Conservation (phyloP, 2,329 filamentous ascomycete species). For the Cytospora schulzeri region DNA sequence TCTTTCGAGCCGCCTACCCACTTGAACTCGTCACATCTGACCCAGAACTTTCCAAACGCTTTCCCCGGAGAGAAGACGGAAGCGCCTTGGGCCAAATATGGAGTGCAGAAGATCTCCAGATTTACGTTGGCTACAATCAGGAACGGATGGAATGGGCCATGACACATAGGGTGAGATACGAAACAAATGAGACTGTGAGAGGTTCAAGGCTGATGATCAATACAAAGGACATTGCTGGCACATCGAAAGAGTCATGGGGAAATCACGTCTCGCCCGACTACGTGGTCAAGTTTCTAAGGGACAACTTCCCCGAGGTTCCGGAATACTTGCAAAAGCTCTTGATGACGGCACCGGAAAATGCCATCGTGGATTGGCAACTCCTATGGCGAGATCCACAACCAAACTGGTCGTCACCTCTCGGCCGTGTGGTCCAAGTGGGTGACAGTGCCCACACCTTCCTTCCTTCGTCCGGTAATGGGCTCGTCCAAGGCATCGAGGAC, state of each 20-base stretch:
- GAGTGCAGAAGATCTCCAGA: constrained; percentile 46
- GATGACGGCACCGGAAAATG: constrained; percentile 26
- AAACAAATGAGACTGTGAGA: too few species aligned
- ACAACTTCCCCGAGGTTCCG: constrained; percentile 44
- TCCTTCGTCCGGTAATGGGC: constrained; percentile 43
- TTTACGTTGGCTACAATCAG: constrained; percentile 48
- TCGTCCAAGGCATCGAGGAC: constrained; percentile 45
- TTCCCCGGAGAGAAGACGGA: constrained; percentile 50
- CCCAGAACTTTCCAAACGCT: constrained; percentile 47
- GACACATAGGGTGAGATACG: constrained; percentile 20
- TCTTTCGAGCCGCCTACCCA: constrained; percentile 31
- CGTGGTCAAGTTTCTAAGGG: constrained; percentile 44
- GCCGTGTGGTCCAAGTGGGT: constrained; percentile 41
- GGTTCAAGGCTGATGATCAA: constrained; percentile 57
- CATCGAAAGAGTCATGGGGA: constrained; percentile 51
- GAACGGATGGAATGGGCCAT: constrained; percentile 16
- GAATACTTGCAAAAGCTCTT: constrained; percentile 41
- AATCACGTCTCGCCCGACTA: constrained; percentile 47
- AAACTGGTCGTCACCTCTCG: constrained; percentile 38
- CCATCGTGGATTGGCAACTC: constrained; percentile 35
- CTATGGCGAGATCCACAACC: constrained; percentile 36
- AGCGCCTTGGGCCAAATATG: constrained; percentile 54
- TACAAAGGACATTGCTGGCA: constrained; percentile 49
- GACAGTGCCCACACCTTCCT: constrained; percentile 45
- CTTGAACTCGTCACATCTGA: constrained; percentile 32